Conservation (phyloP, 1,139 yeast species). For the Debaryomyces psychrophilus region DNA sequence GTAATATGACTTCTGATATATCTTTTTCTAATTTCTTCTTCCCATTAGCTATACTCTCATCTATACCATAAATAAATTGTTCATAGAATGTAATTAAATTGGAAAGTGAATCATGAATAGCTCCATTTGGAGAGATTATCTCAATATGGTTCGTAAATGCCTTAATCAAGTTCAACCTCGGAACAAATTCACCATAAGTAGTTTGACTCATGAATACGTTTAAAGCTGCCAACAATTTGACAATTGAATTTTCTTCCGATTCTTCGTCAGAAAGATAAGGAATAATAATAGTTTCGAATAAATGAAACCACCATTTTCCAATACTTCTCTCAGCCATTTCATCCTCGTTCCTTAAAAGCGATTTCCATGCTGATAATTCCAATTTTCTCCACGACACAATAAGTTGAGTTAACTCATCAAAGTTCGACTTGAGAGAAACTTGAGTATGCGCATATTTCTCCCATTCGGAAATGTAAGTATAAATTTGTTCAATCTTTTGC, state of each 20-base stretch:
- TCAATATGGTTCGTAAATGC: slow-evolving; percentile 62
- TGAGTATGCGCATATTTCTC: slow-evolving; percentile 86
- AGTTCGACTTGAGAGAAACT: slow-evolving; percentile 61
- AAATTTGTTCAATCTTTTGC: slow-evolving; percentile 84
- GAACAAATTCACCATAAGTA: slow-evolving; percentile 68
- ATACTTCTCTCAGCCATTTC: slow-evolving; percentile 47
- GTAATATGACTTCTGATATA: slow-evolving; percentile 76
- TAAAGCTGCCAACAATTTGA: slow-evolving; percentile 65
- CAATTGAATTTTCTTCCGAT: slow-evolving; percentile 27
- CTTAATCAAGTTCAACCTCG: slow-evolving; percentile 58
- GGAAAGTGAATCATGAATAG: slow-evolving; percentile 47
- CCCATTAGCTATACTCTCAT: slow-evolving; percentile 45
- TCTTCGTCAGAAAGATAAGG: slow-evolving; percentile 44
- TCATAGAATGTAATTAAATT: slow-evolving; percentile 68
- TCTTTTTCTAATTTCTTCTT: slow-evolving; percentile 72
- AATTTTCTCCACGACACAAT: slow-evolving; percentile 90
- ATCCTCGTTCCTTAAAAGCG: slow-evolving; percentile 73
- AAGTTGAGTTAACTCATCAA: slow-evolving; percentile 61
- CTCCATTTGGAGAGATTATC: slow-evolving; percentile 25
- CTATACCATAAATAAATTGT: slow-evolving; percentile 60
- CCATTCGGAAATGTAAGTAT: slow-evolving; percentile 86
- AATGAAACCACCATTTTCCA: slow-evolving; percentile 90
- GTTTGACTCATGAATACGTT: slow-evolving; percentile 77
- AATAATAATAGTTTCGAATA: slow-evolving; percentile 73
- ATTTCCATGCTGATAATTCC: slow-evolving; percentile 85